Percentiles rank a stretch among this genome's conserved stretches.
phyloP scores from a whole-genome alignment of 129 eudicot species.

The Cynara cardunculus region DNA sequence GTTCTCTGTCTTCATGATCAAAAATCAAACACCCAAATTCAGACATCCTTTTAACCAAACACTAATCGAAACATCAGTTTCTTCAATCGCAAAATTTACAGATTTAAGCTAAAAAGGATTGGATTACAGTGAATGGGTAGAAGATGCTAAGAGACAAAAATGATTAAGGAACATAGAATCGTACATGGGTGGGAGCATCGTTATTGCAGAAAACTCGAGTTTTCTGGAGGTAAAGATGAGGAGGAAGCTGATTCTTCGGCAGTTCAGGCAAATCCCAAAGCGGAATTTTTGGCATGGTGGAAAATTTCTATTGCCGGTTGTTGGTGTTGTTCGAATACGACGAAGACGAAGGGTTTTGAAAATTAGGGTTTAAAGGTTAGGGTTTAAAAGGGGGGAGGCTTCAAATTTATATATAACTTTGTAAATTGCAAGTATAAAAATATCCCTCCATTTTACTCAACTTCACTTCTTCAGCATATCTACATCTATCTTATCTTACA shows the following conservation, averaged over 20 bases:
- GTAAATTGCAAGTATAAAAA: background rate
- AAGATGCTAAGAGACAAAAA: background rate
- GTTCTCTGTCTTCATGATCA: slow-evolving; percentile 64
- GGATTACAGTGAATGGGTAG: background rate
- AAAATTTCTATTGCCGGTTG: background rate
- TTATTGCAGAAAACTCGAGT: slow-evolving; percentile 70
- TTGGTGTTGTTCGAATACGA: background rate
- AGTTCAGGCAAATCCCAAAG: slow-evolving; percentile 80
- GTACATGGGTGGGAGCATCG: slow-evolving; percentile 83
- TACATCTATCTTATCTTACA: too few relatives aligned
- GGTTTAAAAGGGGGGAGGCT: background rate
- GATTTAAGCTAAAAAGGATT: background rate
- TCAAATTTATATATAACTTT: too few relatives aligned
- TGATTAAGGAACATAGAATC: background rate
- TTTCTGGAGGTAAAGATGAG: slow-evolving; percentile 66
- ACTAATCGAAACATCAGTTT: background rate
- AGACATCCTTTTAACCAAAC: slow-evolving; percentile 1
- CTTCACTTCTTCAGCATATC: background rate
- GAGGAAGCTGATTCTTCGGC: slow-evolving; percentile 62
- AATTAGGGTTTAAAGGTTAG: slow-evolving; percentile 27
- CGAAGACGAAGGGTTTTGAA: slow-evolving; percentile 4
- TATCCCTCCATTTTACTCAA: background rate
- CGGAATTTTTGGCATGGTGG: slow-evolving; percentile 44
- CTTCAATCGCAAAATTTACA: background rate
- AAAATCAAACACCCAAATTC: slow-evolving; percentile 8